Conservation (phyloP, 148 eudicot species). For the Selenicereus undatus region DNA sequence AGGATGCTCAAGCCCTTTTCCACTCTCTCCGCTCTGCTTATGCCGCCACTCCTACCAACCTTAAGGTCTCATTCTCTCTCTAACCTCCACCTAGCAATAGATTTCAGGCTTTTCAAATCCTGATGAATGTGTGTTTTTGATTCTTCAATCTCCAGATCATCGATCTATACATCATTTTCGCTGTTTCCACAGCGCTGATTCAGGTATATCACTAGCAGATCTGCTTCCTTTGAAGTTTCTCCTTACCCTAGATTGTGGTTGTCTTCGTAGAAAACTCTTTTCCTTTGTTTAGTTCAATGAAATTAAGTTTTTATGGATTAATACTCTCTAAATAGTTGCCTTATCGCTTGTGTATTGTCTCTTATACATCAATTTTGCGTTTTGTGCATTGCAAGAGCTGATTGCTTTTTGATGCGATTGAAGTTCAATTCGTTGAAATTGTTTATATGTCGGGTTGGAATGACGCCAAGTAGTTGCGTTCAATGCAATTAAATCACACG, state of each 20-base stretch:
- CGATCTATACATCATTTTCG: slow-evolving; percentile 68
- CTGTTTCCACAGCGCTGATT: slow-evolving; percentile 63
- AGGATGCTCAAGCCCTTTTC: slow-evolving; percentile 77
- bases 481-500: too few relatives aligned
- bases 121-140: neutral
- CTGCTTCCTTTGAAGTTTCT: neutral
- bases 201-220: slow-evolving; percentile 47
- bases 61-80: slow-evolving; percentile 44
- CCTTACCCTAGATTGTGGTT: neutral
- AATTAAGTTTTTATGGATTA: neutral
- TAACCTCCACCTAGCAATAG: neutral
- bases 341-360: too few relatives aligned
- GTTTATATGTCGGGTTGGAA: neutral
- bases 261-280: neutral
- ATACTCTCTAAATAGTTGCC: too few relatives aligned
- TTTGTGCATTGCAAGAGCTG: neutral
- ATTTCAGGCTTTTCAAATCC: neutral
- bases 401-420: neutral
- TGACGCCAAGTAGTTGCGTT: too few relatives aligned
- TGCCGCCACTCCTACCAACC: slow-evolving; percentile 64
- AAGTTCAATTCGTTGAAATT: neutral
- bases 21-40: slow-evolving; percentile 78
- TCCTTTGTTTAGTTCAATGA: neutral
- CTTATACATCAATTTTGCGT: too few relatives aligned
- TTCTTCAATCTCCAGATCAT: slow-evolving; percentile 49